Conservation (phyloP, 2,329 filamentous ascomycete species). For the Cladophialophora exuberans region DNA sequence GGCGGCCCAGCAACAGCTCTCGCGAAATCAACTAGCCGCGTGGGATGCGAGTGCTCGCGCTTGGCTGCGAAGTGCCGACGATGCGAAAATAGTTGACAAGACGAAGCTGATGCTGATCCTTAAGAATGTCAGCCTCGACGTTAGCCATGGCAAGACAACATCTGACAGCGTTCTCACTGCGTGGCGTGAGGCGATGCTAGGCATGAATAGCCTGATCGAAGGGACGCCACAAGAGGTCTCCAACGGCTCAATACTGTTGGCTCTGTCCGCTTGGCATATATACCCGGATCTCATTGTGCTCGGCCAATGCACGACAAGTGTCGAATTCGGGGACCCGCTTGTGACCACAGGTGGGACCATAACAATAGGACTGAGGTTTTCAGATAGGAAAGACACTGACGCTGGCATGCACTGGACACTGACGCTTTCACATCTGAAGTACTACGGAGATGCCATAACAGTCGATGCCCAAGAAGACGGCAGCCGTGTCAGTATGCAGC, state of each 20-base stretch:
- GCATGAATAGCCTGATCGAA: constrained; percentile 36
- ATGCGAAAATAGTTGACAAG: constrained; percentile 33
- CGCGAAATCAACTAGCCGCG: constrained; percentile 35
- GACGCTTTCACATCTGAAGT: constrained; percentile 32
- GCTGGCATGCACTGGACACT: constrained; percentile 36
- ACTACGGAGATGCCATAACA: constrained; percentile 33
- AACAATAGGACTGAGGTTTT: constrained; percentile 32
- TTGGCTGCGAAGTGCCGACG: constrained; percentile 42
- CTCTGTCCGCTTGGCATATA: constrained; percentile 41
- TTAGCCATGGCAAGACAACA: constrained; percentile 12
- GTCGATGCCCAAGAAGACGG: not conserved
- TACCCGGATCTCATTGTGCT: constrained; percentile 54
- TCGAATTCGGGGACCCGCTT: constrained; percentile 30
- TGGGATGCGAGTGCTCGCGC: constrained; percentile 46
- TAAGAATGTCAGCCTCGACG: constrained; percentile 35
- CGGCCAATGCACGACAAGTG: constrained; percentile 50
- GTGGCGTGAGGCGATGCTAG: constrained; percentile 36
- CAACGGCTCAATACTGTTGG: constrained; percentile 36
- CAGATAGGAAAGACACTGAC: not conserved
- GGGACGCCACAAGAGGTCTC: constrained; percentile 35
- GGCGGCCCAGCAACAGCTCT: constrained; percentile 26
- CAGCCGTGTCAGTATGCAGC: constrained; percentile 21
- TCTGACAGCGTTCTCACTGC: constrained; percentile 38
- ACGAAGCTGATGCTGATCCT: constrained; percentile 37
- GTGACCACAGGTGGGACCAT: constrained; percentile 21